These are phyloP conservation scores for Sclerotinia nivalis DNA, from an alignment of 2,329 filamentous ascomycete genomes.

Conservation along the genomic window DNA sequence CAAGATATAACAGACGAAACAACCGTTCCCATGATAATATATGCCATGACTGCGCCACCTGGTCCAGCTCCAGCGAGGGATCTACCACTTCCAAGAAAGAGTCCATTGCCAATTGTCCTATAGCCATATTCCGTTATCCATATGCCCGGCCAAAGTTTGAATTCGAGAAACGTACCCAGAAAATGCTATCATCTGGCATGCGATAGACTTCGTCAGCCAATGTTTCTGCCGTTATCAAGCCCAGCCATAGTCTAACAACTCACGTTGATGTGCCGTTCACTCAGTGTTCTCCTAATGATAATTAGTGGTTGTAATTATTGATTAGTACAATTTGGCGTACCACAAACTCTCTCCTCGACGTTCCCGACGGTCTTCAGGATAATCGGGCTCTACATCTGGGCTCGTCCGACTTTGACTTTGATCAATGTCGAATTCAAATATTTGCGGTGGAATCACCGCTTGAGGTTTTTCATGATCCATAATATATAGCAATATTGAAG, in stretches of 20 bases:
- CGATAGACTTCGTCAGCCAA: constrained; percentile 22
- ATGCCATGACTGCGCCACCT: constrained; percentile 45
- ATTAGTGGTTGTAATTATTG: constrained; percentile 23
- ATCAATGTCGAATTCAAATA: constrained; percentile 33
- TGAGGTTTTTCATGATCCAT: constrained; percentile 40
- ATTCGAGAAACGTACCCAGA: constrained; percentile 42
- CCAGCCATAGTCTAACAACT: constrained; percentile 20
- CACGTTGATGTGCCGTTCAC: constrained; percentile 47
- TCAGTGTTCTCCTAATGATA: constrained; percentile 43
- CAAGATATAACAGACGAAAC: constrained; percentile 48
- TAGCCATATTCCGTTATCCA: constrained; percentile 18
- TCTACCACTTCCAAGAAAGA: constrained; percentile 46
- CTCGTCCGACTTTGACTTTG: constrained; percentile 30
- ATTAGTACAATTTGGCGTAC: constrained; percentile 27
- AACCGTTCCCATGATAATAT: constrained; percentile 47
- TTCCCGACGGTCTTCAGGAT: constrained; percentile 35
- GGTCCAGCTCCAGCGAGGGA: constrained; percentile 46
- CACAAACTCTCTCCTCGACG: constrained; percentile 37
- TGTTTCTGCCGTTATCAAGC: neutral
- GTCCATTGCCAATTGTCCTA: constrained; percentile 47
- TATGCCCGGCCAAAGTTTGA: constrained; percentile 15
- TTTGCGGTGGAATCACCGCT: constrained; percentile 33
- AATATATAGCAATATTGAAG: constrained; percentile 3
- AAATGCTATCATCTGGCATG: constrained; percentile 47
- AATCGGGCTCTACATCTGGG: constrained; percentile 31